These are phyloP conservation scores for Nectriaceae sp. DNA, from an alignment of 2,329 filamentous ascomycete species.

Conservation along the genomic window DNA sequence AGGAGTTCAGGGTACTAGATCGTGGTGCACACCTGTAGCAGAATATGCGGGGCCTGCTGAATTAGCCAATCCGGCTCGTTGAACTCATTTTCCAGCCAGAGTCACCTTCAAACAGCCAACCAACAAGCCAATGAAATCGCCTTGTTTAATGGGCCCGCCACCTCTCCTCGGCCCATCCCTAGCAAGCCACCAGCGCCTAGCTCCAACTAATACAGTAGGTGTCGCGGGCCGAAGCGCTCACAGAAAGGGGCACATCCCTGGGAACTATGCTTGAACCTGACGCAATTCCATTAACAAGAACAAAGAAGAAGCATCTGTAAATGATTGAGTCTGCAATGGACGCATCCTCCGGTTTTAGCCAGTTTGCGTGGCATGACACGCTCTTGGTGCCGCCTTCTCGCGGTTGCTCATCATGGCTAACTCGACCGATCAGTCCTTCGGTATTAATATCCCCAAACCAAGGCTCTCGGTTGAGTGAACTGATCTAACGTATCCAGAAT, in stretches of 20 bases:
- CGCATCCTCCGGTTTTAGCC: background rate
- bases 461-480: no score
- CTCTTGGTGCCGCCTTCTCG: background rate
- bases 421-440: background rate
- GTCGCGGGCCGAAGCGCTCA: background rate
- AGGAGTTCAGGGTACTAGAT: no score
- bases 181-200: background rate
- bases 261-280: background rate
- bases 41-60: no score
- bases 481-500: background rate
- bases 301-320: background rate
- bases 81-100: no score
- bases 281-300: background rate
- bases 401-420: background rate
- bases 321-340: background rate
- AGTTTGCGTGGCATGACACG: background rate
- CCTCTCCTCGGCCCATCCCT: no score
- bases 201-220: background rate
- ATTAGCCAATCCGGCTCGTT: no score
- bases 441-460: no score
- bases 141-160: background rate
- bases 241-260: no score
- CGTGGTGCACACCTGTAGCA: no score
- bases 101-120: no score
- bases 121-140: background rate